Evolutionary conservation across 352 stramenopile genomes (phyloP).

Genomic region (Globisporangium nunn): DNA sequence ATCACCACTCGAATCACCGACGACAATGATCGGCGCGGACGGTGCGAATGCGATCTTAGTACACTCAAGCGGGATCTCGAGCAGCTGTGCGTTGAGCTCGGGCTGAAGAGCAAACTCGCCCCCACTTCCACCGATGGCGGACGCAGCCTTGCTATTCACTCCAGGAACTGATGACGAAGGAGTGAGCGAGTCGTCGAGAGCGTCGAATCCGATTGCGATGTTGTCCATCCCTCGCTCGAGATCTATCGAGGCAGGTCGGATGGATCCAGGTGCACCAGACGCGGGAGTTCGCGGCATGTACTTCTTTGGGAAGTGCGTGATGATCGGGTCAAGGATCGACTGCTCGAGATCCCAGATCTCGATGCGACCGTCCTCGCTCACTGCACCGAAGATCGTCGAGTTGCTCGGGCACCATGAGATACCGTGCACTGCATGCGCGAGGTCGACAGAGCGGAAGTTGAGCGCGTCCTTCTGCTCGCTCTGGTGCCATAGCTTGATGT

Average conservation of each 20-base stretch:
- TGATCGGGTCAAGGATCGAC: conserved; percentile 79
- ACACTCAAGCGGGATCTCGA: conserved; percentile 50
- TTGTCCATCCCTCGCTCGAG: conserved; percentile 2
- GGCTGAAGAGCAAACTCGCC: conserved; percentile 9
- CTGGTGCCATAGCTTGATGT: conserved; percentile 83
- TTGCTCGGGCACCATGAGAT: conserved; percentile 84
- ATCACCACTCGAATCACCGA: conserved; percentile 68
- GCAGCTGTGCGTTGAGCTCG: not conserved
- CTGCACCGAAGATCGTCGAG: conserved; percentile 78
- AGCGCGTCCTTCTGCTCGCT: conserved; percentile 38
- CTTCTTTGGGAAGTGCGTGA: conserved; percentile 69
- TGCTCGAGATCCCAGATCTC: conserved; percentile 88
- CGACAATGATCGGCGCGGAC: conserved; percentile 61
- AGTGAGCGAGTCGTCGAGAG: conserved; percentile 3
- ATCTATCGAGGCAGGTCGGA: conserved; percentile 3
- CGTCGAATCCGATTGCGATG: not conserved
- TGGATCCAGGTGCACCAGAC: conserved; percentile 6
- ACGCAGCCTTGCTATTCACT: not conserved
- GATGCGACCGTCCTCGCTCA: conserved; percentile 86
- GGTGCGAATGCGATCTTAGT: conserved; percentile 66
- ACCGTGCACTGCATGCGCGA: conserved; percentile 73
- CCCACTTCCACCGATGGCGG: not conserved
- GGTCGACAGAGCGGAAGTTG: conserved; percentile 72
- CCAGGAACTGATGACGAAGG: not conserved
- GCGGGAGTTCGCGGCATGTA: conserved; percentile 10